These are phyloP conservation scores for Candida odintsovae DNA, from an alignment of 805 yeast genomes.

Conservation along the genomic window DNA sequence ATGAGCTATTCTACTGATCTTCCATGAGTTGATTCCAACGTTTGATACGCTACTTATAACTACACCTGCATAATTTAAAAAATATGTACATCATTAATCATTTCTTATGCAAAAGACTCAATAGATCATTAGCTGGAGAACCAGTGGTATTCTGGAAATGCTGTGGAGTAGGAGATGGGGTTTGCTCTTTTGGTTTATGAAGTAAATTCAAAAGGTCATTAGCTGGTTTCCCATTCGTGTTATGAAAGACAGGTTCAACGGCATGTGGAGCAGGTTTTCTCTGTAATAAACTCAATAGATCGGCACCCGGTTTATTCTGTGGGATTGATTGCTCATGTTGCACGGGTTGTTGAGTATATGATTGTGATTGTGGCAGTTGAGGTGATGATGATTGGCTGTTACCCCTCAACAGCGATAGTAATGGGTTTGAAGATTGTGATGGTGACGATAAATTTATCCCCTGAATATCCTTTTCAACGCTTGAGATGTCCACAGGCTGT, in stretches of 20 bases:
- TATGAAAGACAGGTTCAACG: not conserved
- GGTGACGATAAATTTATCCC: not conserved
- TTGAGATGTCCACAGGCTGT: not conserved
- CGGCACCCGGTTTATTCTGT: constrained; percentile 4
- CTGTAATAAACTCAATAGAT: constrained; percentile 11
- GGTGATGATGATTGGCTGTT: not conserved
- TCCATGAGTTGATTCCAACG: too few relatives aligned
- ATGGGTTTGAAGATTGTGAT: constrained; percentile 1
- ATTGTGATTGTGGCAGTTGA: constrained; percentile 1
- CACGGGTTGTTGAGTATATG: not conserved
- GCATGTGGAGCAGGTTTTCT: constrained; percentile 5
- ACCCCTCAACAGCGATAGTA: constrained; percentile 4
- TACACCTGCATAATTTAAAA: not conserved
- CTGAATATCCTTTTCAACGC: not conserved
- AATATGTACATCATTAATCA: not conserved
- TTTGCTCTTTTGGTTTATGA: constrained; percentile 8
- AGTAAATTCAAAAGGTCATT: constrained; percentile 15
- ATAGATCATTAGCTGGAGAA: constrained; percentile 16
- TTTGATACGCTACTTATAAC: not conserved
- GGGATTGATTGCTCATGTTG: constrained; percentile 3
- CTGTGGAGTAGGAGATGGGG: constrained; percentile 2
- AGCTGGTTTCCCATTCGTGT: constrained; percentile 14
- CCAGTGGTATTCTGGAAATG: constrained; percentile 7
- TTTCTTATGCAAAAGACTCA: constrained; percentile 13
- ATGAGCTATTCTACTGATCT: too few relatives aligned